Evolutionary conservation across 768 basidiomycete species (phyloP), one percentile per base, ranked within the genome.

Genomic region (Peribolospora baueri): DNA sequence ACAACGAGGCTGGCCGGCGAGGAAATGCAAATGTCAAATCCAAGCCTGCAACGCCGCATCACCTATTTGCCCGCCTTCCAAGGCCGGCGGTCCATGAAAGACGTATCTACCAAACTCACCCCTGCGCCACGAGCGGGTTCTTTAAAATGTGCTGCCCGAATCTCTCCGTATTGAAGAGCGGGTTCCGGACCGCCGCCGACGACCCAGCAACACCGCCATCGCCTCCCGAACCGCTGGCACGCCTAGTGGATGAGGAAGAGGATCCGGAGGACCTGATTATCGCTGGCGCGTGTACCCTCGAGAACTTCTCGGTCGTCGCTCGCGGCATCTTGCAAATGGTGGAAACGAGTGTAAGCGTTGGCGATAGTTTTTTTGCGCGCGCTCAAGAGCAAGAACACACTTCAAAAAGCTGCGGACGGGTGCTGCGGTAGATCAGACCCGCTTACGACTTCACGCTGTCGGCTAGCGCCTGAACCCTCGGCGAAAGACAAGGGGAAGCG

Each of bases 101-200:
- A 54, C 46, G 36, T 40, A 52, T 46, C 40, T 39, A 7, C 25
- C 36, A 11, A 38, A 63, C 70, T 60, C 63, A 91, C 86, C 79
- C 81, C 72, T 91, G 84, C 5, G 86, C 86, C 42, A 86, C 82
- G 56, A 79, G 75, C 4, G 85, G 81, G 67, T 87, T 97, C 69
- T 91, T 95, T 57, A 97, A 74, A 60, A 98, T 97, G 70, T 98
- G 91, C 67, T 97, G 91, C 25, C 93, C 91, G 61, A 93, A 95
- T 60, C 84, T 75, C 64, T 84, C 83, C 3, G 88, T 93, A 64
- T 93, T 90, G 73, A 87, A 88, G 57, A 88, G 80, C 0, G 86
- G 86, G 63, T 86, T 87, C n/a, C 78, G 76, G 36, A 37, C 48
- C 37, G 50, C 25, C 25, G 25, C 25, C 25, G 25, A 38, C 14